Evolutionary conservation across 352 stramenopile genomes (phyloP).

Genomic region (Phytophthora rubi): DNA sequence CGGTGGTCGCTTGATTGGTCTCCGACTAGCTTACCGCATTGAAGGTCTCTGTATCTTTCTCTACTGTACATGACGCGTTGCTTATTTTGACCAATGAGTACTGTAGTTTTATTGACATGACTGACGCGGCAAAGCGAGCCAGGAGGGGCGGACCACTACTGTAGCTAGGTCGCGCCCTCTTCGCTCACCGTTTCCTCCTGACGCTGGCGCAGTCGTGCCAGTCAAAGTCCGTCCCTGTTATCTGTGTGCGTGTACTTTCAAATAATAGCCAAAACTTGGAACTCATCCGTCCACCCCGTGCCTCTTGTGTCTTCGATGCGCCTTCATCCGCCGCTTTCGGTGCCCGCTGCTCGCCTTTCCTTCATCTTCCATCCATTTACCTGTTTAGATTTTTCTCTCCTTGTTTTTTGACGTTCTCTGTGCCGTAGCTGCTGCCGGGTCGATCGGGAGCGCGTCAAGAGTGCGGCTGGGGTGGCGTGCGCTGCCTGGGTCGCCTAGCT

Average conservation of each 20-base stretch:
- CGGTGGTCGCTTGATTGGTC: neutral
- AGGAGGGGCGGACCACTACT: neutral
- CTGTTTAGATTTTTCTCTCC: constrained; percentile 37
- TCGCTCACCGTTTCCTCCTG: constrained; percentile 34
- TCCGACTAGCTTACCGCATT: too few relatives aligned
- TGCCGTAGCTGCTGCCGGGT: constrained; percentile 37
- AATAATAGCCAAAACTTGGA: constrained; percentile 47
- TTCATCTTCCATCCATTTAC: constrained; percentile 33
- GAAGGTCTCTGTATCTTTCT: too few relatives aligned
- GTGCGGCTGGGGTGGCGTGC: constrained; percentile 26
- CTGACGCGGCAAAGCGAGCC: constrained; percentile 12
- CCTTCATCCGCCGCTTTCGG: constrained; percentile 45
- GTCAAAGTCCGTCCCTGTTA: constrained; percentile 24
- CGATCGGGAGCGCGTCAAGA: constrained; percentile 26
- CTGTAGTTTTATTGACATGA: constrained; percentile 42
- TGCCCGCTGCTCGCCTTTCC: constrained; percentile 13
- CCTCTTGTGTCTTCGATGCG: constrained; percentile 25
- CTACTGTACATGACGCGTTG: too few relatives aligned
- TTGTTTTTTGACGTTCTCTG: constrained; percentile 9
- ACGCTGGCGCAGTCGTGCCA: constrained; percentile 30
- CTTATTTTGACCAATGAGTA: constrained; percentile 18
- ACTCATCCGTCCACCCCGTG: constrained; percentile 34
- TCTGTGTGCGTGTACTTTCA: constrained; percentile 32
- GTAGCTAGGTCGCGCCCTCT: neutral
- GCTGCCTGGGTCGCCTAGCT: constrained; percentile 31